phyloP scores from a whole-genome alignment of 352 stramenopile species.

The Globisporangium recalcitrans region DNA sequence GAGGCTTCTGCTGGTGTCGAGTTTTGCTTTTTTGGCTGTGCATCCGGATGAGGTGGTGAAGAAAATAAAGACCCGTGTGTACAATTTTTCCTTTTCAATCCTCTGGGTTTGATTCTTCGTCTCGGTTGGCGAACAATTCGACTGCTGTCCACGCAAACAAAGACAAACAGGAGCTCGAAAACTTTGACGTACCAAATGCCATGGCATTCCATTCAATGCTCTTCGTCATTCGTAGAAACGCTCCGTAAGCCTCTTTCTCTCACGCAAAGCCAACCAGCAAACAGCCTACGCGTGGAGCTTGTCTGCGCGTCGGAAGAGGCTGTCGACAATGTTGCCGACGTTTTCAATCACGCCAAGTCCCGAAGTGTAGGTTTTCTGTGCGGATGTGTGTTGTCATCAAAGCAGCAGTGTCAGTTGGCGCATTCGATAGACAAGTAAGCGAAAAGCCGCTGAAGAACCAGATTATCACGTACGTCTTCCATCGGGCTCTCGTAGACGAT shows the following conservation, averaged over 20 bases:
- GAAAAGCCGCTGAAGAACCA: neutral
- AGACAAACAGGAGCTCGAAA: neutral
- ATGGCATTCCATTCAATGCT: neutral
- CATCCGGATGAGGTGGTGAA: neutral
- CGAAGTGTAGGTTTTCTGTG: constrained; percentile 89
- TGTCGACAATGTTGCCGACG: constrained; percentile 95
- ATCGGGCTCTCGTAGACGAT: constrained; percentile 95
- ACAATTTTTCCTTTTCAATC: neutral
- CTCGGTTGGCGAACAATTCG: neutral
- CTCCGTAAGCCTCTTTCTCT: neutral
- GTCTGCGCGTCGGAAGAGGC: constrained; percentile 87
- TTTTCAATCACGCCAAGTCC: constrained; percentile 96
- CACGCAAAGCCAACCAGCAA: neutral
- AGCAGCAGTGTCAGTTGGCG: neutral
- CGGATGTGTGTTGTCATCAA: neutral
- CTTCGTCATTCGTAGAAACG: neutral
- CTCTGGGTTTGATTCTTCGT: neutral
- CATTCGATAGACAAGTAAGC: too few species aligned
- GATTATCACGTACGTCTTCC: constrained; percentile 80
- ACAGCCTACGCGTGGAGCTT: constrained; percentile 69
- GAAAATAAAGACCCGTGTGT: neutral
- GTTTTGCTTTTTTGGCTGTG: neutral
- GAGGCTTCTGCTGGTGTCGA: neutral
- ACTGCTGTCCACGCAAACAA: neutral
- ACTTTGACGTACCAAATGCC: neutral